Evolutionary conservation across 352 stramenopile genomes (phyloP).

Genomic region (Vaucheria bursata): DNA sequence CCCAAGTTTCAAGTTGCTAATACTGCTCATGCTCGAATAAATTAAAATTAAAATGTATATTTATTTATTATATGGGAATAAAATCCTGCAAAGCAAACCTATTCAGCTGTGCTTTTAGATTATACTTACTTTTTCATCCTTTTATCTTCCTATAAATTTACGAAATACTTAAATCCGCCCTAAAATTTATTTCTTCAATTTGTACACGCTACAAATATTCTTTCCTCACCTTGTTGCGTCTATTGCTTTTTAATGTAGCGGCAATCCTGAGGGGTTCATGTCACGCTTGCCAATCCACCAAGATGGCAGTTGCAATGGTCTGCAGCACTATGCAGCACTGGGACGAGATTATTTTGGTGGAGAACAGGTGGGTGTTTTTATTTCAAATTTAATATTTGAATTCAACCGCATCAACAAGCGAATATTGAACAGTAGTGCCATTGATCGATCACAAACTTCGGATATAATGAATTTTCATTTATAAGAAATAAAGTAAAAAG

Average conservation of each 20-base stretch:
- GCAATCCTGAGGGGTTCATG: conserved; percentile 81
- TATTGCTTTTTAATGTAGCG: conserved; percentile 31
- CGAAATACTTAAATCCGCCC: too few species aligned
- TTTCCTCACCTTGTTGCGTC: not conserved
- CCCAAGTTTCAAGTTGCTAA: not conserved
- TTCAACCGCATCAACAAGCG: too few species aligned
- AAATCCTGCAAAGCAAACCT: not conserved
- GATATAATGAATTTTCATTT: too few species aligned
- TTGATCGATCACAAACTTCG: too few species aligned
- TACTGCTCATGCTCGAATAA: not conserved
- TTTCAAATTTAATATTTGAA: too few species aligned
- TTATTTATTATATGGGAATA: not conserved
- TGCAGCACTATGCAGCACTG: conserved; percentile 98
- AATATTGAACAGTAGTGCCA: too few species aligned
- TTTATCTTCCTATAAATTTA: not conserved
- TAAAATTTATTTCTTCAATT: too few species aligned
- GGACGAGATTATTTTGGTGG: conserved; percentile 85
- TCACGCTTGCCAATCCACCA: conserved; percentile 92
- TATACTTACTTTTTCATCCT: not conserved
- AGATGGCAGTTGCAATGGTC: conserved; percentile 93
- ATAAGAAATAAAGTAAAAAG: too few species aligned
- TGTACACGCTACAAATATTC: not conserved
- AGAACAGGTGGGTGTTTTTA: conserved; percentile 57
- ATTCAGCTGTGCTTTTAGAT: not conserved
- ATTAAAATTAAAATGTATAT: not conserved